phyloP scores from a whole-genome alignment of 257 asterid genomes.

The Lantana camara region DNA sequence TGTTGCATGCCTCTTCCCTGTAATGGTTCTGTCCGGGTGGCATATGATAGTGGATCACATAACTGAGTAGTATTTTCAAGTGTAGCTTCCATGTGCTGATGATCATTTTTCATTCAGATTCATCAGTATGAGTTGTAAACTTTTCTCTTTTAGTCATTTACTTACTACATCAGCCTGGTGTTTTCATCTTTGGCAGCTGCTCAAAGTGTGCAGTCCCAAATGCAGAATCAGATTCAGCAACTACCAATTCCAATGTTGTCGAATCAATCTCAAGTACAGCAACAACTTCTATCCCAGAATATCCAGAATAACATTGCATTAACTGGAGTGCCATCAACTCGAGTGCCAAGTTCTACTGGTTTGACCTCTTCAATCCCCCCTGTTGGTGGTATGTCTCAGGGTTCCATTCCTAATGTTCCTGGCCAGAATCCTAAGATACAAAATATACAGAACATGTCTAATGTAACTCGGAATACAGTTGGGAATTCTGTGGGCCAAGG shows the following conservation, averaged over 20 bases:
- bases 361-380: slow-evolving; percentile 62
- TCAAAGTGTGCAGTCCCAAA: slow-evolving; percentile 74
- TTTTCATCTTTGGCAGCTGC: no score
- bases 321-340: no score
- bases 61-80: not conserved
- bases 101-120: not conserved
- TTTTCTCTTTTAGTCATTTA: slow-evolving; percentile 5
- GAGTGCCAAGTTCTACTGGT: slow-evolving; percentile 69
- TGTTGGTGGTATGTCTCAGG: slow-evolving; percentile 64
- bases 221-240: slow-evolving; percentile 76
- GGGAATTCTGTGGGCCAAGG: slow-evolving; percentile 81
- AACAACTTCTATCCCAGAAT: slow-evolving; percentile 70
- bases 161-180: slow-evolving; percentile 28
- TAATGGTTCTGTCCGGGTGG: slow-evolving; percentile 17
- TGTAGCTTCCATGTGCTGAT: not conserved
- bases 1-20: not conserved
- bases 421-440: slow-evolving; percentile 78
- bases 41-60: slow-evolving; percentile 1
- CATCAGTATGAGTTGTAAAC: slow-evolving; percentile 10
- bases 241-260: slow-evolving; percentile 56
- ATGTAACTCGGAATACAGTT: slow-evolving; percentile 52
- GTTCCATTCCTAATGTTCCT: slow-evolving; percentile 59
- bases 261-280: slow-evolving; percentile 81
- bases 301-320: slow-evolving; percentile 66
- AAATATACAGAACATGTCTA: slow-evolving; percentile 65